Evolutionary conservation across 371 early-diverging fungal genomes (phyloP).

Genomic region (Zychaea mexicana): DNA sequence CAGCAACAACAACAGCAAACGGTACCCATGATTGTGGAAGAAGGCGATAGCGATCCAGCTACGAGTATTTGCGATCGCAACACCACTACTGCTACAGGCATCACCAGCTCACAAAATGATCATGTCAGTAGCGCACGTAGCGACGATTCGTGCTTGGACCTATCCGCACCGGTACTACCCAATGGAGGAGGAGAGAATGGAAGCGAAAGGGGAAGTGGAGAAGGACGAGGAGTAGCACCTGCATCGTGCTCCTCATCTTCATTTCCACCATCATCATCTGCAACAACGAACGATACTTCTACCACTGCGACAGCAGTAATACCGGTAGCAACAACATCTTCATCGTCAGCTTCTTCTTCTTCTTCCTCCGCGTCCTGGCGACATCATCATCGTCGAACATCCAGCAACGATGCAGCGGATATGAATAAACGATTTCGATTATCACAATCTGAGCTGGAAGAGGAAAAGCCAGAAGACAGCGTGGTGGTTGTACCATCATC

Average conservation of each 20-base stretch:
- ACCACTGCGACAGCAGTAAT: background rate
- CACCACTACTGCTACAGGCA: too few relatives aligned
- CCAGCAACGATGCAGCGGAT: slow-evolving; percentile 51
- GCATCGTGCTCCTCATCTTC: background rate
- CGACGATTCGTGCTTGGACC: background rate
- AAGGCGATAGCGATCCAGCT: too few relatives aligned
- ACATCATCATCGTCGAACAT: slow-evolving; percentile 51
- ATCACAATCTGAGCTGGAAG: slow-evolving; percentile 33
- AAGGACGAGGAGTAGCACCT: background rate
- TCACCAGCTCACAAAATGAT: background rate
- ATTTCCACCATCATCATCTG: background rate
- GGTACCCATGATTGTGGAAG: too few relatives aligned
- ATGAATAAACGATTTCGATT: slow-evolving; percentile 40
- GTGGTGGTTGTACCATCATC: slow-evolving; percentile 10
- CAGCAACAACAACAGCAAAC: too few relatives aligned
- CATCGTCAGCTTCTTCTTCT: background rate
- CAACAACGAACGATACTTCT: background rate
- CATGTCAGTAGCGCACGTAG: background rate
- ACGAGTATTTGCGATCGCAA: too few relatives aligned
- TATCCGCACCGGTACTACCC: background rate
- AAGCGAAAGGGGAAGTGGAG: background rate
- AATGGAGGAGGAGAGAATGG: background rate
- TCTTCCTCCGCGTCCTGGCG: slow-evolving; percentile 14
- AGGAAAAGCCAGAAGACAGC: slow-evolving; percentile 15
- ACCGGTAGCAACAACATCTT: background rate